Evolutionary conservation across 257 asterid species (phyloP).

Genomic region (Solanum chiquidenum): DNA sequence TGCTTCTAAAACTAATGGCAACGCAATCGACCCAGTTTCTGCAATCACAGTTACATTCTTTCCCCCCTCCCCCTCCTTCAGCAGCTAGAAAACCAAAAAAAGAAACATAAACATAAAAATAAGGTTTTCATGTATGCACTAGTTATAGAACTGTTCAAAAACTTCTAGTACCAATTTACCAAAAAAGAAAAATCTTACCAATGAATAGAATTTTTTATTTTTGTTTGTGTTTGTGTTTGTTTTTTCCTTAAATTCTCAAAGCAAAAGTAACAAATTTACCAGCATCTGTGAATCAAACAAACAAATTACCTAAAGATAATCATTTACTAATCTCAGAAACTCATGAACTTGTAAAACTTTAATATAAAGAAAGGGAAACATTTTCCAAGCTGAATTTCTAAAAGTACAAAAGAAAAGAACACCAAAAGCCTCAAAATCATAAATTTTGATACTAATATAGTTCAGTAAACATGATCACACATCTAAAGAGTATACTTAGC

Average conservation of each 20-base stretch:
- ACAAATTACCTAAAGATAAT: not conserved
- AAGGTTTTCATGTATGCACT: not conserved
- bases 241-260: not conserved
- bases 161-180: not conserved
- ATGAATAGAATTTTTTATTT: not conserved
- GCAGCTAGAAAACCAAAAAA: slow-evolving; percentile 28
- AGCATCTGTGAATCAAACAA: not conserved
- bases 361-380: not conserved
- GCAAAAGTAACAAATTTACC: not conserved
- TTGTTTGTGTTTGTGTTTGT: not conserved
- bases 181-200: not conserved
- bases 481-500: not conserved
- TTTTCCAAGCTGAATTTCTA: not conserved
- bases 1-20: slow-evolving; percentile 44
- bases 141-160: not conserved
- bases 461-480: not conserved
- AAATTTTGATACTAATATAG: not conserved
- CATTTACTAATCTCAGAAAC: not conserved
- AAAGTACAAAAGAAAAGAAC: not conserved
- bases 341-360: not conserved
- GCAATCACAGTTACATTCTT: slow-evolving; percentile 45
- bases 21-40: slow-evolving; percentile 44
- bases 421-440: not conserved
- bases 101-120: not conserved
- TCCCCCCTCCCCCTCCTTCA: slow-evolving; percentile 63